Evolutionary conservation across 1,284 basidiomycete species (phyloP).

Genomic region (Wallemia ichthyophaga): DNA sequence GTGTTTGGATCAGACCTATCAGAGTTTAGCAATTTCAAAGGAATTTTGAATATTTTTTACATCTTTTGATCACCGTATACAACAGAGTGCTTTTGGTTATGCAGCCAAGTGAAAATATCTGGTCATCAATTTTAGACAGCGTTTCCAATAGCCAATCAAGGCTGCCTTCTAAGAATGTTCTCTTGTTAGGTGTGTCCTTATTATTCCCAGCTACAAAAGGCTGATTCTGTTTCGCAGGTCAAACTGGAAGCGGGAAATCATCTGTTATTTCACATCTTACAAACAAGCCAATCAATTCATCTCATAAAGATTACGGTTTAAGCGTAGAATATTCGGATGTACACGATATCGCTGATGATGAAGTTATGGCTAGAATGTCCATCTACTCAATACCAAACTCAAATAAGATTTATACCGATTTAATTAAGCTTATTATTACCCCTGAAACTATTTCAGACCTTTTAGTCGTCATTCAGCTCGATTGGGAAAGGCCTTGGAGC

Average conservation of each 20-base stretch:
- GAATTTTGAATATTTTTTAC: too few species aligned
- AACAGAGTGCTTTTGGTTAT: neutral
- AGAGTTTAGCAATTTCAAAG: too few species aligned
- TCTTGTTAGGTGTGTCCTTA: neutral
- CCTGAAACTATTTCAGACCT: neutral
- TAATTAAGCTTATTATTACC: neutral
- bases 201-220: neutral
- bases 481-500: neutral
- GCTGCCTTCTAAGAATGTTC: neutral
- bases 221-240: neutral
- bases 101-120: constrained; percentile 1
- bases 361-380: neutral
- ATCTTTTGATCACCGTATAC: too few species aligned
- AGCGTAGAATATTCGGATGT: neutral
- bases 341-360: neutral
- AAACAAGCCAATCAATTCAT: neutral
- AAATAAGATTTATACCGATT: neutral
- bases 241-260: neutral
- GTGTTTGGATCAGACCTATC: constrained; percentile 38
- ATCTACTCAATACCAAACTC: neutral
- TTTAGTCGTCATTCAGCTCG: neutral
- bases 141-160: neutral
- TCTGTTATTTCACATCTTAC: neutral
- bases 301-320: neutral
- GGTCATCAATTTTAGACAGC: neutral